Evolutionary conservation across 2,329 filamentous ascomycete genomes (phyloP), one percentile per base, ranked within the genome.

Genomic region (Xylaria hypoxylon): DNA sequence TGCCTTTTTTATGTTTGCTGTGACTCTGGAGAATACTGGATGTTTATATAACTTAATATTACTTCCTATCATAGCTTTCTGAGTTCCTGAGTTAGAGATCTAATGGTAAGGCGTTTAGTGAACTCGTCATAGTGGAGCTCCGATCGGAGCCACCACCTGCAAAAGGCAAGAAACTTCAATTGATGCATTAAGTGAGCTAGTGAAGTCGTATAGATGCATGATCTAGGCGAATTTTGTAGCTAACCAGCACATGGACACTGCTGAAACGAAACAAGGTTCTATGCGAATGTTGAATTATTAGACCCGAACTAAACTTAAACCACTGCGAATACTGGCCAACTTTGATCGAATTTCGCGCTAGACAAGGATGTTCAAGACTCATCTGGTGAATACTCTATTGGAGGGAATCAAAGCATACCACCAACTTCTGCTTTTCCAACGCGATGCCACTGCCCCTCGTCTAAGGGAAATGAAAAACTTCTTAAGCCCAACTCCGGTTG

Each of bases 131-230:
- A 52, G 57, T 62, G 67, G 65, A 38, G 28, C 67, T 73, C 72
- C 73, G 73, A 75, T 76, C 73, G 73, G 74, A 74, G 72, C 57
- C 45, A 31, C 11, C n/a, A 38, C 13, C 26, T 40, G 51, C 51
- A 40, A 19, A 24, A 19, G 42, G 52, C 2, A 42, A 53, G 65
- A 71, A 70, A 71, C 60, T 71, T 73, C 70, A 72, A 75, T 74
- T 73, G 72, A 67, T 38, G 65, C 61, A 74, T 71, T 8, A 67
- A 48, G 65, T 40, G 63, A 68, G 68, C 65, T 40, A 24, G 55
- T 3, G 26, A 58, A 28, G 11, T 11, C 59, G 64, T 28, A 57
- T 42, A 51, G 10, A 62, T 38, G 48, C 71, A 72, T 35, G 15
- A 52, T 68, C 31, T 50, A 62, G 64, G n/a, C 7, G 26, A 19